phyloP scores from a whole-genome alignment of 2,329 filamentous ascomycete genomes.

The Parasarocladium wereldwijsianum region DNA sequence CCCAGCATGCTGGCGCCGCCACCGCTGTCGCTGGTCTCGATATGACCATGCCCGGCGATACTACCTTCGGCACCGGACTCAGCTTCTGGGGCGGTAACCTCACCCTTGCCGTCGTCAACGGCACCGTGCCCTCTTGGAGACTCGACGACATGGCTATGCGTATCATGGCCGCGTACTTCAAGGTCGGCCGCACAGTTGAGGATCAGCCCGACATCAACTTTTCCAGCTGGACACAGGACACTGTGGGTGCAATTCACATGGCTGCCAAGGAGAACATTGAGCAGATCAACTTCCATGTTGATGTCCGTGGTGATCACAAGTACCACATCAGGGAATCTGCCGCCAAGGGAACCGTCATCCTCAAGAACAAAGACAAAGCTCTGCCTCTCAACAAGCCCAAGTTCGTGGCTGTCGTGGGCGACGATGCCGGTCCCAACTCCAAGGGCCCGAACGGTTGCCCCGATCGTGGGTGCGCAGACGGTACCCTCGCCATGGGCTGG shows the following conservation, averaged over 20 bases:
- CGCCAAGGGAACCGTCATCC: slow-evolving; percentile 67
- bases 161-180: slow-evolving; percentile 59
- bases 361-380: slow-evolving; percentile 63
- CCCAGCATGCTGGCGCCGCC: slow-evolving; percentile 54
- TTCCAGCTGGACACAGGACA: slow-evolving; percentile 72
- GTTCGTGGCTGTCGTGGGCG: slow-evolving; percentile 64
- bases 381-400: slow-evolving; percentile 69
- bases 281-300: slow-evolving; percentile 65
- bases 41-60: slow-evolving; percentile 84
- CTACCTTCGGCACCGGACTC: slow-evolving; percentile 54
- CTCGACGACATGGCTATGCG: slow-evolving; percentile 86
- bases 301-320: slow-evolving; percentile 67
- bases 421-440: slow-evolving; percentile 64
- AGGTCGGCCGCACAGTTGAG: slow-evolving; percentile 41
- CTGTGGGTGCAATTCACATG: slow-evolving; percentile 53
- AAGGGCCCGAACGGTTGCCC: slow-evolving; percentile 65
- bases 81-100: slow-evolving; percentile 80
- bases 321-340: slow-evolving; percentile 60
- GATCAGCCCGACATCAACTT: slow-evolving; percentile 55
- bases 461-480: slow-evolving; percentile 47
- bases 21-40: slow-evolving; percentile 61
- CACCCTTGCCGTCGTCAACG: slow-evolving; percentile 77
- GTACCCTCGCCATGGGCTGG: slow-evolving; percentile 63
- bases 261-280: slow-evolving; percentile 46
- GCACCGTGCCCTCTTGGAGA: slow-evolving; percentile 74